These are phyloP conservation scores for Leucosporidium scottii DNA, from an alignment of 768 basidiomycete species.

Conservation along the genomic window DNA sequence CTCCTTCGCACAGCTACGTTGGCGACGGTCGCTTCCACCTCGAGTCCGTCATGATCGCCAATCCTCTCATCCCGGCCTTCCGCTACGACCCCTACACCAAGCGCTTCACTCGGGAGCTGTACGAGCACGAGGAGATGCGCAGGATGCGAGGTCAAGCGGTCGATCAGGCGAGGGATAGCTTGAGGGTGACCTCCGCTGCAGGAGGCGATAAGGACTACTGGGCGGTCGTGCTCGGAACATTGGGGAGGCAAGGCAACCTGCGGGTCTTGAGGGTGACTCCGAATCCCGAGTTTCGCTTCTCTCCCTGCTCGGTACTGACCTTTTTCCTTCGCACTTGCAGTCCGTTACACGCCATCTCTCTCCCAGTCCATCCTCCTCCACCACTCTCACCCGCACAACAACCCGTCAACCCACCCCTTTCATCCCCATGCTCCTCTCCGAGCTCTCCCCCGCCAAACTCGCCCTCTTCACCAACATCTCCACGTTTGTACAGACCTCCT, in stretches of 20 bases:
- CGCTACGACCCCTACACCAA: slow-evolving; percentile 98
- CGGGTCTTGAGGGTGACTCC: slow-evolving; percentile 68
- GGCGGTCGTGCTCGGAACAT: slow-evolving; percentile 89
- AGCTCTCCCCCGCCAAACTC: slow-evolving; percentile 91
- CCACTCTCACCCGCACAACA: slow-evolving; percentile 23
- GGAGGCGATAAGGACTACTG: slow-evolving; percentile 46
- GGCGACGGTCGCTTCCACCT: slow-evolving; percentile 98
- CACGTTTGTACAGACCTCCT: slow-evolving; percentile 91
- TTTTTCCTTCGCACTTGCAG: slow-evolving; percentile 40
- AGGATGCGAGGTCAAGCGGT: slow-evolving; percentile 66
- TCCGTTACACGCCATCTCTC: slow-evolving; percentile 66
- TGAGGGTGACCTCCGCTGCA: slow-evolving; percentile 5
- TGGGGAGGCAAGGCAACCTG: slow-evolving; percentile 89
- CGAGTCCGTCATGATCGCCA: slow-evolving; percentile 99
- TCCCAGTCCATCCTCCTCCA: slow-evolving; percentile 46
- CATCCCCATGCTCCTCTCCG: slow-evolving; percentile 86
- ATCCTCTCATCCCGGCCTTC: slow-evolving; percentile 87
- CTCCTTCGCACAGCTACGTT: slow-evolving; percentile 52
- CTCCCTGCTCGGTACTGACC: neutral
- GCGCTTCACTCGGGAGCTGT: slow-evolving; percentile 85
- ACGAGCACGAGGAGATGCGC: slow-evolving; percentile 84
- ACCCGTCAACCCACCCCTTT: slow-evolving; percentile 19
- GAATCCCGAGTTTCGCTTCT: neutral
- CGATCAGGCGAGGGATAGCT: slow-evolving; percentile 59
- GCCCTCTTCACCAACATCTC: slow-evolving; percentile 72